Percentiles rank a stretch among this genome's conserved stretches.
Conservation (phyloP, 2,329 filamentous ascomycete genomes). For the Didymosphaeria variabile region DNA sequence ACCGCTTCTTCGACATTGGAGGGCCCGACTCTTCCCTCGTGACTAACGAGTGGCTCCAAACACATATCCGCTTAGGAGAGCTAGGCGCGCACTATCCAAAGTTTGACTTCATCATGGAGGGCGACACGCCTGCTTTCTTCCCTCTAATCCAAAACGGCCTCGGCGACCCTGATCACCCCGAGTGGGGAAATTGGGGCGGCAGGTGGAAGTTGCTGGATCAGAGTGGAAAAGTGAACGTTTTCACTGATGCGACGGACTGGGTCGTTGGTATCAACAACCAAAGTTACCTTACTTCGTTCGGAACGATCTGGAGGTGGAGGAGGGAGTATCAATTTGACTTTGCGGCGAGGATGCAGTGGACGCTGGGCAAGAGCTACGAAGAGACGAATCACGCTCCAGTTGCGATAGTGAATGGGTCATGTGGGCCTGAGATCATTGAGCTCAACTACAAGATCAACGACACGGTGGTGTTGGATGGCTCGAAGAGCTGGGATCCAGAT, state of each 20-base stretch:
- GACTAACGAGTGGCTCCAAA: constrained; percentile 58
- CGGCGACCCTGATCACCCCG: constrained; percentile 53
- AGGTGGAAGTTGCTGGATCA: constrained; percentile 39
- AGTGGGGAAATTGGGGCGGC: constrained; percentile 58
- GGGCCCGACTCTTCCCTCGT: constrained; percentile 57
- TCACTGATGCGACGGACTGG: constrained; percentile 35
- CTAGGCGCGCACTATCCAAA: constrained; percentile 51
- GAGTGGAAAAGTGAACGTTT: constrained; percentile 17
- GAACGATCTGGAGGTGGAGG: constrained; percentile 60
- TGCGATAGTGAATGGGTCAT: constrained; percentile 23
- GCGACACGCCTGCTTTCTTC: constrained; percentile 58
- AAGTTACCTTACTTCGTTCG: constrained; percentile 49
- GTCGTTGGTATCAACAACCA: constrained; percentile 36
- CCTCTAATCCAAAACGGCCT: constrained; percentile 54
- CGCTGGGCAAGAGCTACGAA: constrained; percentile 18
- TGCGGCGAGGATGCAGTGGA: constrained; percentile 57
- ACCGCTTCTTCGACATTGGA: constrained; percentile 48
- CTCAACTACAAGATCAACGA: constrained; percentile 16
- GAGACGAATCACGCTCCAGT: constrained; percentile 27
- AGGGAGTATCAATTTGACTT: constrained; percentile 58
- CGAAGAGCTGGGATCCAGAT: constrained; percentile 29
- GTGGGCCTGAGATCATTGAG: constrained; percentile 16
- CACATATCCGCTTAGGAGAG: constrained; percentile 59
- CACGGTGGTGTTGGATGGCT: constrained; percentile 23
- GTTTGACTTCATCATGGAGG: constrained; percentile 60